Base-by-base conservation (phyloP, 2,329 filamentous ascomycete genomes). In the Paecilomyces formosus region DNA sequence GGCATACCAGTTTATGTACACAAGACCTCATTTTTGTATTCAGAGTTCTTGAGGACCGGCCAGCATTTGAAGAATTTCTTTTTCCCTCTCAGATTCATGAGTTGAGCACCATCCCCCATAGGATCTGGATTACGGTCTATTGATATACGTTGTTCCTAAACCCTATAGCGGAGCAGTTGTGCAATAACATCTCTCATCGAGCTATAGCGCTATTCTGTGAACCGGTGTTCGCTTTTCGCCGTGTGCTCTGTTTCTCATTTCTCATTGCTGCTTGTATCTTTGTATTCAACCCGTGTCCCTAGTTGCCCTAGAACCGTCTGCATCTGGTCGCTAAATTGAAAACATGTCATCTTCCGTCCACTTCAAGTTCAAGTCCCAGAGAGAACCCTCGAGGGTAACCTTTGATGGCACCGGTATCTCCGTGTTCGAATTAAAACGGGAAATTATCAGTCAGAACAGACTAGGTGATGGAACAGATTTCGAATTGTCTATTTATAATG, bases 341-440 rank as follows among this genome's bases (percentile, higher is more conserved):
- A 73, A 85, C 70, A 97, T 97, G 92, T 86, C 91, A 73, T 96
- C 94, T 58, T 97, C 92, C 65, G 94, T 99, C 72, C 97, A 97
- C 79, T 99, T 97, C 89, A 96, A 96, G 80, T 99, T 99, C 87
- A 97, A 97, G 80, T 97, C 93, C 67, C 92, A 95, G 74, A 97
- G 92, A 80, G 94, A 97, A 73, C 90, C 92, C 61, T 91, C 91
- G 59, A 87, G 92, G 71, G 92, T 99, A 69, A 90, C 92, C 71
- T 97, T 99, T 76, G 93, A 99, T 77, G 94, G 94, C 72, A 97
- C 93, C 68, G 91, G 91, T 76, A 96, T 97, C 72, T 96, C 93
- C 62, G 94, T 97, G 63, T 99, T 97, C 78, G 95, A 99, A 74
- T 83, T 99, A 72, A 99, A 99, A 80, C 89, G 93, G 80, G 94